Conservation (phyloP, 2,329 filamentous ascomycete species). For the Coniochaeta pulveracea region DNA sequence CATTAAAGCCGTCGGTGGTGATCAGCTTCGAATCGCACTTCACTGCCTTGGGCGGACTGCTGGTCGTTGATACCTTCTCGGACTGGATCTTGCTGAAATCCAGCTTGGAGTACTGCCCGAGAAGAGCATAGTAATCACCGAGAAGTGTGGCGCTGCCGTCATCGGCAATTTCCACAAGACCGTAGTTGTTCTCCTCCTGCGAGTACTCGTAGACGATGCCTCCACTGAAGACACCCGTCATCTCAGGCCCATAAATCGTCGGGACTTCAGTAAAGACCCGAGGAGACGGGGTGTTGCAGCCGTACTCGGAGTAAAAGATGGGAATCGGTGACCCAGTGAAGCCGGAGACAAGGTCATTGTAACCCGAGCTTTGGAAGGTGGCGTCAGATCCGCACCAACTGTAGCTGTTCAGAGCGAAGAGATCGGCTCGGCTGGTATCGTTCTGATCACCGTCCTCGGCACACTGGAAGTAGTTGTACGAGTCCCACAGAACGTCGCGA, state of each 20-base stretch:
- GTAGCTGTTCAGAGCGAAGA: slow-evolving; percentile 71
- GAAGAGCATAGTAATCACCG: slow-evolving; percentile 61
- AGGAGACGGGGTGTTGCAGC: slow-evolving; percentile 63
- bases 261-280: slow-evolving; percentile 67
- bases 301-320: slow-evolving; percentile 73
- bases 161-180: slow-evolving; percentile 49
- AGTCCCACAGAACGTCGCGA: slow-evolving; percentile 59
- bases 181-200: slow-evolving; percentile 56
- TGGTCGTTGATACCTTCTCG: slow-evolving; percentile 39
- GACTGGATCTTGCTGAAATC: slow-evolving; percentile 58
- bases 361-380: slow-evolving; percentile 41
- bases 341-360: slow-evolving; percentile 45
- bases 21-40: slow-evolving; percentile 59
- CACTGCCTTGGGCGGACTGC: slow-evolving; percentile 39
- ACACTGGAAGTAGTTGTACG: slow-evolving; percentile 68
- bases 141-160: slow-evolving; percentile 48
- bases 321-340: slow-evolving; percentile 59
- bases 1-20: slow-evolving; percentile 54
- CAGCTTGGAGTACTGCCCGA: slow-evolving; percentile 62
- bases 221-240: slow-evolving; percentile 59
- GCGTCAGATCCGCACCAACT: slow-evolving; percentile 47
- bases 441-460: slow-evolving; percentile 37
- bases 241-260: slow-evolving; percentile 59
- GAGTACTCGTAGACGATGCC: slow-evolving; percentile 76
- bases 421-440: slow-evolving; percentile 55